These are phyloP conservation scores for Russula olivacea DNA, from an alignment of 768 basidiomycete species.

Conservation along the genomic window DNA sequence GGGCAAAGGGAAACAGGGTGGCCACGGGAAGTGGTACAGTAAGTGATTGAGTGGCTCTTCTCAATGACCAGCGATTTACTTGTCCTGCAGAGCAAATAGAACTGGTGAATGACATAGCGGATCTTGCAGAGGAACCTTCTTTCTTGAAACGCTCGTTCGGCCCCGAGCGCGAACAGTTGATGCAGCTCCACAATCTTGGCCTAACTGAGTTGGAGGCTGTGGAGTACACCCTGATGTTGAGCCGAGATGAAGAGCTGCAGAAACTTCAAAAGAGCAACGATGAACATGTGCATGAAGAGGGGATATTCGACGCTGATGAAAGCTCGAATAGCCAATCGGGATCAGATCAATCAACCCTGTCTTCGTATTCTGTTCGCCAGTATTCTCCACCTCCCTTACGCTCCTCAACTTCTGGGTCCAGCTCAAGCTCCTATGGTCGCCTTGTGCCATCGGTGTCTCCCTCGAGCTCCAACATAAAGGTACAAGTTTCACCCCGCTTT, in stretches of 20 bases:
- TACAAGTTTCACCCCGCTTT: constrained; percentile 47
- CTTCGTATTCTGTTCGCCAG: constrained; percentile 11
- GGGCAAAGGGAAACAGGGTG: constrained; percentile 24
- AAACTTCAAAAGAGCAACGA: constrained; percentile 20
- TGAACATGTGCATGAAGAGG: constrained; percentile 38
- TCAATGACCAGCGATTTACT: neutral
- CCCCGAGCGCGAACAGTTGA: constrained; percentile 52
- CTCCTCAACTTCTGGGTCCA: constrained; percentile 27
- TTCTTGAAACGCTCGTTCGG: constrained; percentile 36
- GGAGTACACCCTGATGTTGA: constrained; percentile 80
- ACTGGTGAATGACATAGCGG: constrained; percentile 54
- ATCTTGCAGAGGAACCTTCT: constrained; percentile 50
- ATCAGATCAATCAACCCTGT: constrained; percentile 7
- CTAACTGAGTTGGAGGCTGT: constrained; percentile 68
- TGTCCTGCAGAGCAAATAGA: constrained; percentile 51
- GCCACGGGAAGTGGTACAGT: constrained; percentile 37
- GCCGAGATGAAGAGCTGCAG: constrained; percentile 62
- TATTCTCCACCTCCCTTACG: constrained; percentile 24
- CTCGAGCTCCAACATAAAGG: constrained; percentile 43
- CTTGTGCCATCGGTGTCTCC: constrained; percentile 26
- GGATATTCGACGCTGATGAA: constrained; percentile 50
- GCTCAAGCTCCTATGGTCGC: constrained; percentile 10
- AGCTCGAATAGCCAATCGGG: constrained; percentile 11
- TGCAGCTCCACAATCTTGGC: constrained; percentile 56
- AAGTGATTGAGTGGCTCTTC: constrained; percentile 21